Base-by-base conservation (phyloP, 345 rosid species). In the Clarkia xantiana region DNA sequence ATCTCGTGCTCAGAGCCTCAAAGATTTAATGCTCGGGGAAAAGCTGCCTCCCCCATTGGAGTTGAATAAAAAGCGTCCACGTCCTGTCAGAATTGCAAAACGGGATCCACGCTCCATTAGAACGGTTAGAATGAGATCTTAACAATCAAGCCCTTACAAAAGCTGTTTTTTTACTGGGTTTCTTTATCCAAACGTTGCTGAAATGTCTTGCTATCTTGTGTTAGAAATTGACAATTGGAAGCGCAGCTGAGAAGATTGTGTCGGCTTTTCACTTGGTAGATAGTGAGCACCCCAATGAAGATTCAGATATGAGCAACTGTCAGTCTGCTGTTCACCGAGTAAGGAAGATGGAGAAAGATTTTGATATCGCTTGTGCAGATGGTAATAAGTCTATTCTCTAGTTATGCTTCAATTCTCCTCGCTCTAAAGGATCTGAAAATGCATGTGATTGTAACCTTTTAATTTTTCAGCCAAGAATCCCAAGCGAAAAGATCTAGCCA, bases 281-380 rank as follows among this genome's bases (percentile, higher is more conserved):
- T 40, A 70, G 79, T 55, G 98, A 87, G 29, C 80, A 75, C 42
- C 57, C 74, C n/a, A 75, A 68, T 44, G 95, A 91, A 67, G 98
- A 86, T 56, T 76, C 67, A 42, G 95, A 84, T 71, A 84, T 81
- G 90, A 77, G 55, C 42, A 80, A 72, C 56, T 91, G 96, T 56
- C 81, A 80, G 59, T 78, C 96, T 52, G 76, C 77, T 1, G 73
- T 75, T 63, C 76, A 72, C 57, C 77, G 14, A 14, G 77, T 84
- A 64, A 80, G 73, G 73, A 91, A 75, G 75, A 79, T 86, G 85
- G 96, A 84, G 67, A 84, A 80, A 60, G 86, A 80, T 58, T 74
- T 84, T 47, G 81, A 75, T 5, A 52, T 59, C 66, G 79, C 87
- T 36, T 82, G 86, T 57, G 18, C 59, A n/a, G 62, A 42, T 44